Evolutionary conservation across 2,329 filamentous ascomycete species (phyloP).

Genomic region (Xylaria sp.): DNA sequence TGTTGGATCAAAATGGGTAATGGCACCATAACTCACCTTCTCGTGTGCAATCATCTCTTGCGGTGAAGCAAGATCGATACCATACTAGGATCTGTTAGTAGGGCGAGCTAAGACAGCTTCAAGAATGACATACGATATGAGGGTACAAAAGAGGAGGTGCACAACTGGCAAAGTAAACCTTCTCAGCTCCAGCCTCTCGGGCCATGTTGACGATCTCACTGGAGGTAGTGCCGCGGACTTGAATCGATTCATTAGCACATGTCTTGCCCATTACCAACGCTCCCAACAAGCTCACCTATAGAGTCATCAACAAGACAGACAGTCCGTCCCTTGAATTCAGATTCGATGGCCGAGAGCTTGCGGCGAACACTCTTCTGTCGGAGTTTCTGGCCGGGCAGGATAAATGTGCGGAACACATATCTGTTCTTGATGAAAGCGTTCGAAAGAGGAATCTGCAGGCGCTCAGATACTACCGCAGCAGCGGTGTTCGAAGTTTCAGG

Average conservation of each 20-base stretch:
- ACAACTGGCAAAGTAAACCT: slow-evolving; percentile 78
- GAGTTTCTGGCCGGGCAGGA: slow-evolving; percentile 65
- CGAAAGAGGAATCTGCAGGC: slow-evolving; percentile 63
- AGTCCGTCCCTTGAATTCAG: slow-evolving; percentile 75
- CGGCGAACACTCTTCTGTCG: slow-evolving; percentile 81
- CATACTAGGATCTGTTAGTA: slow-evolving; percentile 20
- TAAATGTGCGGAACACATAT: slow-evolving; percentile 57
- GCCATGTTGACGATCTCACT: slow-evolving; percentile 80
- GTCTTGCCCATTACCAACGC: neutral
- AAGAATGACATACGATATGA: slow-evolving; percentile 63
- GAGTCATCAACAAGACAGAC: slow-evolving; percentile 85
- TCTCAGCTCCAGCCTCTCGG: slow-evolving; percentile 72
- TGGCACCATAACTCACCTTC: slow-evolving; percentile 44
- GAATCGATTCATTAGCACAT: neutral
- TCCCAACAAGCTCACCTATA: slow-evolving; percentile 40
- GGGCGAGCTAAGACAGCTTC: neutral
- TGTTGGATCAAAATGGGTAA: neutral
- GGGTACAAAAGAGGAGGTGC: slow-evolving; percentile 77
- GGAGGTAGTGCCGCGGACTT: slow-evolving; percentile 75
- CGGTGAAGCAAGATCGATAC: slow-evolving; percentile 66
- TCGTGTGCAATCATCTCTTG: slow-evolving; percentile 67
- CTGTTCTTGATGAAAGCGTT: slow-evolving; percentile 40
- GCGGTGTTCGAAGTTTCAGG: slow-evolving; percentile 72
- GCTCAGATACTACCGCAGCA: slow-evolving; percentile 64
- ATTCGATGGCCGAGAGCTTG: slow-evolving; percentile 81